These are phyloP conservation scores for Arachis stenosperma DNA, from an alignment of 306 rosid genomes.

Conservation along the genomic window DNA sequence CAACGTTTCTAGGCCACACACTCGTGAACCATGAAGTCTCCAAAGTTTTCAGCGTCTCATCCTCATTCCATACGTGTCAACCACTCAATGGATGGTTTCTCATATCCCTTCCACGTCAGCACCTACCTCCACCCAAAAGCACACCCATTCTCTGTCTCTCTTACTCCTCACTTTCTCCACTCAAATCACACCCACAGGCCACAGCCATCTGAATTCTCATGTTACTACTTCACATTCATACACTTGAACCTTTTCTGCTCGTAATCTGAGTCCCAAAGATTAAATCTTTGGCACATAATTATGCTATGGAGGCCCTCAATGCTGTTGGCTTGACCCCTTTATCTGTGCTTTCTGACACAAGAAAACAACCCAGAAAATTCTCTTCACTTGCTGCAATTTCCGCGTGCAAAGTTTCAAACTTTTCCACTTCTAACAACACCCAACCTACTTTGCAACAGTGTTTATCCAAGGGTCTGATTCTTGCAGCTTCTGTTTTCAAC, in stretches of 20 bases:
- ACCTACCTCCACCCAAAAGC: conserved; percentile 20
- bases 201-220: conserved; percentile 1
- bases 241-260: conserved; percentile 16
- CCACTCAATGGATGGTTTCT: background rate
- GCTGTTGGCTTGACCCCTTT: conserved; percentile 77
- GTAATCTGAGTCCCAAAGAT: conserved; percentile 34
- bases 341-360: conserved; percentile 66
- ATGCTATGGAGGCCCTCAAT: conserved; percentile 99
- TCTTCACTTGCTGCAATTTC: conserved; percentile 45
- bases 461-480: conserved; percentile 46
- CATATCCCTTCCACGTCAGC: conserved; percentile 45
- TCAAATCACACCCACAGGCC: background rate
- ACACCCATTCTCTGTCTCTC: conserved; percentile 14
- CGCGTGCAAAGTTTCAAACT: conserved; percentile 52
- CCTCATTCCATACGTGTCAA: conserved; percentile 42
- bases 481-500: conserved; percentile 61
- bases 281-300: conserved; percentile 36
- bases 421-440: conserved; percentile 38
- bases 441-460: conserved; percentile 13
- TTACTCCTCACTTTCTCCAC: background rate
- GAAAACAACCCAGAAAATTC: conserved; percentile 54
- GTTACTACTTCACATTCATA: conserved; percentile 26
- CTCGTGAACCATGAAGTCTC: background rate
- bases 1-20: conserved; percentile 30
- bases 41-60: conserved; percentile 39